phyloP scores from a whole-genome alignment of 192 early-diverging fungal genomes.

The Linnemannia exigua region DNA sequence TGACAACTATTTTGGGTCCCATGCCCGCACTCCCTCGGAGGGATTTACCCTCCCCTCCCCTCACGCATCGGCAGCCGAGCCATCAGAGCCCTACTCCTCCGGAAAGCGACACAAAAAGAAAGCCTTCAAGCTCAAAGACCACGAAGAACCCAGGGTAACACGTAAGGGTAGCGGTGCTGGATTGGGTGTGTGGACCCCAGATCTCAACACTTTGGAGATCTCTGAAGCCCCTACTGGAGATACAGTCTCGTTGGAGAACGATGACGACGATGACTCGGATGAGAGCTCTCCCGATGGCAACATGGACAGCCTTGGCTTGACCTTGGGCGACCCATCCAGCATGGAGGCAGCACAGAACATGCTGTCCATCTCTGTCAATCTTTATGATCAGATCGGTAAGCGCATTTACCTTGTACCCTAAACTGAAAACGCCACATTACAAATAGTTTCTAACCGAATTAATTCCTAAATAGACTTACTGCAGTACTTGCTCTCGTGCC shows the following conservation, averaged over 20 bases:
- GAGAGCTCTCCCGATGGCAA: conserved; percentile 28
- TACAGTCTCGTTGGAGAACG: background rate
- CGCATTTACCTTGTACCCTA: background rate
- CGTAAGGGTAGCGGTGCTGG: conserved; percentile 17
- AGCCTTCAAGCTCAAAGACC: conserved; percentile 59
- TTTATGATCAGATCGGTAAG: conserved; percentile 79
- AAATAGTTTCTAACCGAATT: background rate
- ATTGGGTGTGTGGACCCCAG: conserved; percentile 13
- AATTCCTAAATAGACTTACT: conserved; percentile 64
- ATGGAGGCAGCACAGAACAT: conserved; percentile 68
- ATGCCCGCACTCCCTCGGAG: conserved; percentile 11
- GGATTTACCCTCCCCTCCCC: conserved; percentile 9
- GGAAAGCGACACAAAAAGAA: conserved; percentile 33
- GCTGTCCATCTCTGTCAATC: conserved; percentile 70
- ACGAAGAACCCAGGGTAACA: conserved; percentile 42
- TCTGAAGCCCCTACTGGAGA: conserved; percentile 7
- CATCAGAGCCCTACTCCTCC: conserved; percentile 24
- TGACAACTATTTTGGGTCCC: conserved; percentile 36
- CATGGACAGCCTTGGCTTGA: conserved; percentile 66
- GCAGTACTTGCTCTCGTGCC: conserved; percentile 81
- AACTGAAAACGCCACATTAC: background rate
- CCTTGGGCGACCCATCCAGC: conserved; percentile 73
- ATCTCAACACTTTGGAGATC: conserved; percentile 16
- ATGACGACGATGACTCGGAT: conserved; percentile 6
- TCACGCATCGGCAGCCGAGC: conserved; percentile 23